These are phyloP conservation scores for Halophytophthora batemanensis DNA, from an alignment of 352 stramenopile species.

Conservation along the genomic window DNA sequence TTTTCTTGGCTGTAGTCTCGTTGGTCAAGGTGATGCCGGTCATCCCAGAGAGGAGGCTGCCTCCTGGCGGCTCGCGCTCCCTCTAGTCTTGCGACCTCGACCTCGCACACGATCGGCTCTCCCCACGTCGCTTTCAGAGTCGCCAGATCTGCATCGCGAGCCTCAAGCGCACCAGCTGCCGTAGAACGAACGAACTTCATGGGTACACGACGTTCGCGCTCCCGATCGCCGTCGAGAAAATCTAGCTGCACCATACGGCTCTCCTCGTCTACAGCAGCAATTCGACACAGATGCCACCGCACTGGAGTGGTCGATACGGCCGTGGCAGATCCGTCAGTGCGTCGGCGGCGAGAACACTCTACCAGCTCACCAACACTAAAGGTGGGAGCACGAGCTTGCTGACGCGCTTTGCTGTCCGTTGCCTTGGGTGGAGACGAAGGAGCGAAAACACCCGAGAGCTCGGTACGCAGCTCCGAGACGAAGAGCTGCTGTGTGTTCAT, in stretches of 20 bases:
- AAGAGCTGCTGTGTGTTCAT: constrained; percentile 44
- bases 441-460: constrained; percentile 39
- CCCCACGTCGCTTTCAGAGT: constrained; percentile 33
- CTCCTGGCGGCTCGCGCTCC: constrained; percentile 24
- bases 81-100: constrained; percentile 38
- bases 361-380: constrained; percentile 36
- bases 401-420: neutral
- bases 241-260: constrained; percentile 31
- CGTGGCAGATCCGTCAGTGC: constrained; percentile 20
- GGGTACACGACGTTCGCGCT: constrained; percentile 40
- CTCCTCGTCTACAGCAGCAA: constrained; percentile 25
- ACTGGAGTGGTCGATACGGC: neutral
- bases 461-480: constrained; percentile 27
- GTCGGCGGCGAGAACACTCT: constrained; percentile 49
- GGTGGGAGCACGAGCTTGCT: neutral
- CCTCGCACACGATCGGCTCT: constrained; percentile 20
- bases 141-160: constrained; percentile 24
- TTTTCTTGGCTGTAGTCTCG: constrained; percentile 3
- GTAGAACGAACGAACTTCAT: constrained; percentile 34
- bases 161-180: constrained; percentile 25
- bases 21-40: constrained; percentile 11
- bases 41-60: constrained; percentile 16
- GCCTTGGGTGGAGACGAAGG: constrained; percentile 1
- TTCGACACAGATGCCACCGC: constrained; percentile 36
- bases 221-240: constrained; percentile 44